Conservation (phyloP, 192 early-diverging fungal species). For the Spizellomyces sp. region DNA sequence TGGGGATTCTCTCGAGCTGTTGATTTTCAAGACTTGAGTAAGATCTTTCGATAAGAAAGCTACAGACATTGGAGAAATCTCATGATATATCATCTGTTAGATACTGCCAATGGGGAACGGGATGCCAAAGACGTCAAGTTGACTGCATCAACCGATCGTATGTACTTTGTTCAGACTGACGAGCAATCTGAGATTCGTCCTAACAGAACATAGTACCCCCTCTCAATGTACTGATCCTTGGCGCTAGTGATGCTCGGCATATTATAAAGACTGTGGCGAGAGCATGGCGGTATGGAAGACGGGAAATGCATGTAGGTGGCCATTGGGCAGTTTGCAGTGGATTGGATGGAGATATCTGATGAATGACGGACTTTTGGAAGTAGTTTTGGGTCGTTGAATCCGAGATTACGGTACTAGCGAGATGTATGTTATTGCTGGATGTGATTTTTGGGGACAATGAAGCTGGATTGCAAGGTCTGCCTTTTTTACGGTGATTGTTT, state of each 20-base stretch:
- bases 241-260: conserved; percentile 47
- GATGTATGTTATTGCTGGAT: conserved; percentile 49
- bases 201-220: conserved; percentile 2
- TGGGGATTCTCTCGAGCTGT: conserved; percentile 49
- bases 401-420: conserved; percentile 45
- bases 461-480: conserved; percentile 25
- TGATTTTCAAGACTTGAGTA: conserved; percentile 36
- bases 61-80: not conserved
- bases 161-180: not conserved
- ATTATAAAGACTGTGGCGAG: conserved; percentile 51
- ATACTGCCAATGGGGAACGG: not conserved
- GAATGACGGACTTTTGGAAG: not conserved
- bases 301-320: conserved; percentile 1
- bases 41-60: not conserved
- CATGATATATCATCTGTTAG: not conserved
- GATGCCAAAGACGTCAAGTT: not conserved
- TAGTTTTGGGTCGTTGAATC: conserved; percentile 60
- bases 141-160: not conserved
- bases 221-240: conserved; percentile 48
- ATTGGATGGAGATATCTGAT: not conserved
- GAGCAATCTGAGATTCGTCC: not conserved
- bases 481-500: too few relatives aligned
- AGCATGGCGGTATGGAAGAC: conserved; percentile 33
- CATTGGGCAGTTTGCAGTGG: not conserved
- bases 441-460: conserved; percentile 38